Evolutionary conservation across 208 protist genomes (phyloP), one percentile per base, ranked within the genome.

Genomic region (Crithidia bombi): DNA sequence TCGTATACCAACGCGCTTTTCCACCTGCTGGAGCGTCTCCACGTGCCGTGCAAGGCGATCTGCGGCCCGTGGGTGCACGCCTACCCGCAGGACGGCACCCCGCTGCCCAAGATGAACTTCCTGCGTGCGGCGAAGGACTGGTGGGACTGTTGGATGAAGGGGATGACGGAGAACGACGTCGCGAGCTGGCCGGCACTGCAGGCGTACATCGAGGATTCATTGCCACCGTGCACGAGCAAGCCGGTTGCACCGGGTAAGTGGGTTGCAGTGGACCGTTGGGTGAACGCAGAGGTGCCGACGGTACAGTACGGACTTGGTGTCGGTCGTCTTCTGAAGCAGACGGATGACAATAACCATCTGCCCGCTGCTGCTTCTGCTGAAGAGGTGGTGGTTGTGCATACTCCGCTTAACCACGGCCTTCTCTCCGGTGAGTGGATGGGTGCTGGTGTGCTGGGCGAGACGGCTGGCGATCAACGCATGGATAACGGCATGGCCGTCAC

Each of bases 391-490:
- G n/a, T 81, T 23, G 74, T 90, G 68, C 69, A 79, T 54, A 90
- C 85, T 7, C 85, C 85, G 12, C 77, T 90, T 15, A 87, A 81
- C 55, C 85, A 90, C 58, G 81, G 85, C 32, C 71, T 90, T 30
- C 25, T 90, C 25, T 69, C 65, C 0, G 85, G 85, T 3, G 85
- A 90, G 75, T 87, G 85, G 85, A 87, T 87, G 80, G 85, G 81
- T 19, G 80, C 65, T 10, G 85, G 85, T 5, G 79, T 85, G 58
- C 56, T 79, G 32, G 85, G 78, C 14, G 85, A 90, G 66, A 90
- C 52, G 30, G 70, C 84, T 2, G 80, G 70, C 26, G 84, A 90
- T 57, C 84, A 90, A 57, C 84, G 84, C 52, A 82, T 86, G 38
- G 84, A 90, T 73, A 86, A 90, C 61, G 81, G 84, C 70, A 78